A percentile compares a stretch with the other conserved stretches of the same genome.
Evolutionary conservation across 169 alveolate genomes (phyloP).

Genomic region (Amoebophrya sp.): DNA sequence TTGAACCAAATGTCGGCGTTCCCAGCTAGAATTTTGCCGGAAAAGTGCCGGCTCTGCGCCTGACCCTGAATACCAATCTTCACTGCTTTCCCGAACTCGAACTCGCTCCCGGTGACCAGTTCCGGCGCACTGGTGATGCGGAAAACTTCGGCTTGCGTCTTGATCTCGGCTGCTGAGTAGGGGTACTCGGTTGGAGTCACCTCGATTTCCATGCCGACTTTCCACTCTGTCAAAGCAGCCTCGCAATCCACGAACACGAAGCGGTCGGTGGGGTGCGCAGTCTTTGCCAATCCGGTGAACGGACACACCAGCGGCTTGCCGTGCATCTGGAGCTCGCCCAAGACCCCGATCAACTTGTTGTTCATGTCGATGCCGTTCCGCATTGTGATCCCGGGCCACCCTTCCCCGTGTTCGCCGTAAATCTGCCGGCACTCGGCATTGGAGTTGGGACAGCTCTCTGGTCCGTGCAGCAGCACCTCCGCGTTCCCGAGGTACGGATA

Average conservation of each 20-base stretch:
- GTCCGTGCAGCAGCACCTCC: background rate
- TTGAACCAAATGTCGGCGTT: background rate
- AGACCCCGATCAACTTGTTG: background rate
- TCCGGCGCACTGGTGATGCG: background rate
- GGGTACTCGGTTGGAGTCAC: background rate
- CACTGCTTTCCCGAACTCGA: background rate
- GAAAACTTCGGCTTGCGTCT: background rate
- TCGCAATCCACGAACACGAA: background rate
- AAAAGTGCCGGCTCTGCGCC: background rate
- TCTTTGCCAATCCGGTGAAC: background rate
- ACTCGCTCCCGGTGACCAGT: background rate
- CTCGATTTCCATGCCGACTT: background rate
- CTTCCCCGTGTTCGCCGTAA: background rate
- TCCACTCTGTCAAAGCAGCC: background rate
- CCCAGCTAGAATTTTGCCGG: background rate
- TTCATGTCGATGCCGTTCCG: background rate
- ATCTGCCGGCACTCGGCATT: background rate
- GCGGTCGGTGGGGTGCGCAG: background rate
- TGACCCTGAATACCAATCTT: background rate
- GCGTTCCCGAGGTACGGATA: background rate
- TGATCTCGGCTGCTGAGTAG: background rate
- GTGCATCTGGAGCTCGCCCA: background rate
- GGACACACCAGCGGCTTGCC: background rate
- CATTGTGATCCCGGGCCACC: background rate
- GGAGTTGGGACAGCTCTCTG: background rate